Percentiles rank a stretch among this genome's conserved stretches.
These are phyloP conservation scores for Elsinoe batatas DNA, from an alignment of 2,329 filamentous ascomycete genomes.

Conservation along the genomic window DNA sequence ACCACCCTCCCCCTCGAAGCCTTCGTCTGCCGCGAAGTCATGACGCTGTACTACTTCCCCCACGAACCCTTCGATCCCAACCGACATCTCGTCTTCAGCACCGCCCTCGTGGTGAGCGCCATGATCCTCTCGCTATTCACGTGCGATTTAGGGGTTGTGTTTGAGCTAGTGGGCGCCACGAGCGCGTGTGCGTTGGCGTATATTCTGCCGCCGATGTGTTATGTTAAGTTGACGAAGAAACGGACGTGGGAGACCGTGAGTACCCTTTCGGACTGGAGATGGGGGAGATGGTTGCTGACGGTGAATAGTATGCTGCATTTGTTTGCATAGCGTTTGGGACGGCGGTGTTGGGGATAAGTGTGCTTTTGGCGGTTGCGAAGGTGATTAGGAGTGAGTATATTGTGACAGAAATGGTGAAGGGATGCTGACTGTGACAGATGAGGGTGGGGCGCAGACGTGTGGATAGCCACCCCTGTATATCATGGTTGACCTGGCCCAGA, in stretches of 20 bases:
- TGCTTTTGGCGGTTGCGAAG: slow-evolving; percentile 63
- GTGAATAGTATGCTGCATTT: slow-evolving; percentile 54
- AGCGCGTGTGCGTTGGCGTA: slow-evolving; percentile 91
- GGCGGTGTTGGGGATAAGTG: slow-evolving; percentile 69
- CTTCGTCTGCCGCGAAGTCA: slow-evolving; percentile 94
- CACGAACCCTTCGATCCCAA: slow-evolving; percentile 69
- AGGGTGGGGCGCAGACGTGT: slow-evolving; percentile 15
- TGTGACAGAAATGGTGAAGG: background rate
- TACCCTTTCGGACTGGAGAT: background rate
- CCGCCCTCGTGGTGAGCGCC: slow-evolving; percentile 65
- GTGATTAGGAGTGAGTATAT: slow-evolving; percentile 36
- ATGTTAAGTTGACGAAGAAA: slow-evolving; percentile 77
- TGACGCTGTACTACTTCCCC: slow-evolving; percentile 74
- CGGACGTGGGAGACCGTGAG: slow-evolving; percentile 35
- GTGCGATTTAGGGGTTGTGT: slow-evolving; percentile 87
- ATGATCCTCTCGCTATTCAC: slow-evolving; percentile 72
- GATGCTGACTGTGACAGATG: slow-evolving; percentile 8
- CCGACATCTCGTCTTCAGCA: slow-evolving; percentile 79
- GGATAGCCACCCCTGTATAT: slow-evolving; percentile 7
- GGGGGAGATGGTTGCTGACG: background rate
- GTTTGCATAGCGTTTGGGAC: slow-evolving; percentile 69
- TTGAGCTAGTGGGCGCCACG: slow-evolving; percentile 91
- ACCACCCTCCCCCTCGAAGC: slow-evolving; percentile 93
- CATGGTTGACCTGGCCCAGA: background rate
- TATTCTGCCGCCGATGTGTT: slow-evolving; percentile 88